Evolutionary conservation across 352 stramenopile genomes (phyloP).

Genomic region (Phytophthora sojae): DNA sequence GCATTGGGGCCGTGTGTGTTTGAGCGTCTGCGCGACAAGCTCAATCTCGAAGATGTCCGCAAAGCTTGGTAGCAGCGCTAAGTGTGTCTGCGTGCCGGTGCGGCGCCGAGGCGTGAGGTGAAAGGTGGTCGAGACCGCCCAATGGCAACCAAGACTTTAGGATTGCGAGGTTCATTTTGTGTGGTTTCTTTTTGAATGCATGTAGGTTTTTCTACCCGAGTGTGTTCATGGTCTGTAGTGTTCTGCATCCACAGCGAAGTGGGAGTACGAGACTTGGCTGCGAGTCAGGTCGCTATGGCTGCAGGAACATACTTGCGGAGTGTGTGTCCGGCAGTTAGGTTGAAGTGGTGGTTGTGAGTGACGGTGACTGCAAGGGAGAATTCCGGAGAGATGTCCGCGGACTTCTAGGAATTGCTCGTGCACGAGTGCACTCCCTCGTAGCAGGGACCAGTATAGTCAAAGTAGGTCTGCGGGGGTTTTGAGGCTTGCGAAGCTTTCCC

Average conservation of each 20-base stretch:
- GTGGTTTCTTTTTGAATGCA: neutral
- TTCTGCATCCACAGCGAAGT: neutral
- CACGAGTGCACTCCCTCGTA: no score
- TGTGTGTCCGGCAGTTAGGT: neutral
- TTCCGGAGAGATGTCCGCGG: no score
- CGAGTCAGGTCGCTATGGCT: neutral
- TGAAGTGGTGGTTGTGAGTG: no score
- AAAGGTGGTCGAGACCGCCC: neutral
- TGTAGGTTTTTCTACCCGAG: neutral
- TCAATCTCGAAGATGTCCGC: slow-evolving; percentile 6
- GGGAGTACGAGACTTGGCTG: neutral
- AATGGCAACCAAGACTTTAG: neutral
- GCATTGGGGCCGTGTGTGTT: slow-evolving; percentile 11
- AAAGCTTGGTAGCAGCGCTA: neutral
- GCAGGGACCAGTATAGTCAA: no score
- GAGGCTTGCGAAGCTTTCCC: no score
- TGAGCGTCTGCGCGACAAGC: slow-evolving; percentile 4
- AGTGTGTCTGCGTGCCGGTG: neutral
- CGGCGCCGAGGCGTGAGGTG: neutral
- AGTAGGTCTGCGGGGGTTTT: no score
- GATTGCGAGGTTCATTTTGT: neutral
- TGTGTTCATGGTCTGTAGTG: neutral
- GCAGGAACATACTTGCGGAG: neutral
- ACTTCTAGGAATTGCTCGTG: no score
- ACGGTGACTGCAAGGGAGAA: no score